Base-by-base conservation (phyloP, 1,284 basidiomycete genomes). In the Ustilago hordei region DNA sequence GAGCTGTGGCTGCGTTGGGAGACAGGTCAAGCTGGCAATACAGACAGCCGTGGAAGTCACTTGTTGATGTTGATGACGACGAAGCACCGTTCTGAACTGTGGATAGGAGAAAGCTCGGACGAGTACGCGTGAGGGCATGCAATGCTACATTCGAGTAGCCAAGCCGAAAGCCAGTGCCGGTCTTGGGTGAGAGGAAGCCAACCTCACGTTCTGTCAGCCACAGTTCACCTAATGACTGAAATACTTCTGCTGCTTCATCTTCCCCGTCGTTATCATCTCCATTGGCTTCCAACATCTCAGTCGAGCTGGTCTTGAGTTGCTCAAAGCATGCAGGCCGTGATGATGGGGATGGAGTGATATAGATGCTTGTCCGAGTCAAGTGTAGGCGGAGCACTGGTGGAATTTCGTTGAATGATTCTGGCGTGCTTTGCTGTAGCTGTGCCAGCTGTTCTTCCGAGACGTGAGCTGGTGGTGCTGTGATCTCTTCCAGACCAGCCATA, bases 21-120 rank as follows among this genome's bases (percentile, higher is more conserved):
- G 68, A 64, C 13, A 81, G 69, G 48, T 85, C 84, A 36, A 85
- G 68, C 69, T 86, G 84, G 55, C 84, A 84, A 60, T 86, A 86
- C 4, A 86, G 55, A 47, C 81, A 86, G 6, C 78, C 71, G 12
- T 69, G 70, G 8, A 55, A 59, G 13, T 19, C n/a, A 28, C 23
- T 28, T 13, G 47, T 36, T 31, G 55, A 17, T 1, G 58, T 15
- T 8, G 64, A 39, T 2, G 69, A 8, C 1, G 60, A 72, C n/a
- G 43, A n/a, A 19, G n/a, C 43, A 13, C 52, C 58, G 8, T 71
- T 55, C 31, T 31, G 47, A n/a, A 11, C 35, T 15, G 55, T 1
- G 0, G 48, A 15, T 3, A 52, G 9, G 8, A 84, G 54, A 19
- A 74, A 71, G 15, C 66, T 70, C 2, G 84, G 84, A 3, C 82